Evolutionary conservation across 352 stramenopile genomes (phyloP).

Genomic region (Albugo candida): DNA sequence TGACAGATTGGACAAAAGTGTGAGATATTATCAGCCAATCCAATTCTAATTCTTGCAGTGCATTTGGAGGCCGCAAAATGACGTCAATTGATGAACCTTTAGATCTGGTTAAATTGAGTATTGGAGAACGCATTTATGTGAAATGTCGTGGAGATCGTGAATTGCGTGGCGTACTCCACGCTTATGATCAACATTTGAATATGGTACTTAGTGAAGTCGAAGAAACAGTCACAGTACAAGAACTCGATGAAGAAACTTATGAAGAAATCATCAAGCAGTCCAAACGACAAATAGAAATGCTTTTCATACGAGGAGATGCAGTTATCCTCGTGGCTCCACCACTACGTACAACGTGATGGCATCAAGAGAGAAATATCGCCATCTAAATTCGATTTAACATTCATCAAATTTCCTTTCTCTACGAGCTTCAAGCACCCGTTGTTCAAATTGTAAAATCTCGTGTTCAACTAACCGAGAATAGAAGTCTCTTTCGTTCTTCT

Average conservation of each 20-base stretch:
- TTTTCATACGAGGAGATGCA: slow-evolving; percentile 97
- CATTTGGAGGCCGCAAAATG: slow-evolving; percentile 14
- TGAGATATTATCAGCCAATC: no score
- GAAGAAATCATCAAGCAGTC: slow-evolving; percentile 94
- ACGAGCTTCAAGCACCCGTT: no score
- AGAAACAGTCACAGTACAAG: slow-evolving; percentile 93
- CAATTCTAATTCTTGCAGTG: no score
- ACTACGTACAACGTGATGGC: slow-evolving; percentile 70
- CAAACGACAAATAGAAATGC: slow-evolving; percentile 94
- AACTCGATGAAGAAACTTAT: slow-evolving; percentile 95
- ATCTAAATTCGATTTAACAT: no score
- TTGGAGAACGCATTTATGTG: slow-evolving; percentile 97
- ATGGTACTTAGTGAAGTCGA: slow-evolving; percentile 97
- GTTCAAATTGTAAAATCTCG: no score
- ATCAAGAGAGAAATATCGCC: no score
- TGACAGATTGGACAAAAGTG: no score
- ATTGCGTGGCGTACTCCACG: slow-evolving; percentile 92
- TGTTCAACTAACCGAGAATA: no score
- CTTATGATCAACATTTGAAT: slow-evolving; percentile 98
- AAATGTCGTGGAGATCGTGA: slow-evolving; percentile 96
- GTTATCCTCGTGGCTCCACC: slow-evolving; percentile 96
- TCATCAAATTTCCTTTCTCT: no score
- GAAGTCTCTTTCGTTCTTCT: no score
- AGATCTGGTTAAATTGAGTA: slow-evolving; percentile 96
- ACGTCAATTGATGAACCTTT: slow-evolving; percentile 89